These are phyloP conservation scores for Hypoxylon subgilvum DNA, from an alignment of 495 filamentous ascomycete genomes.

Conservation along the genomic window DNA sequence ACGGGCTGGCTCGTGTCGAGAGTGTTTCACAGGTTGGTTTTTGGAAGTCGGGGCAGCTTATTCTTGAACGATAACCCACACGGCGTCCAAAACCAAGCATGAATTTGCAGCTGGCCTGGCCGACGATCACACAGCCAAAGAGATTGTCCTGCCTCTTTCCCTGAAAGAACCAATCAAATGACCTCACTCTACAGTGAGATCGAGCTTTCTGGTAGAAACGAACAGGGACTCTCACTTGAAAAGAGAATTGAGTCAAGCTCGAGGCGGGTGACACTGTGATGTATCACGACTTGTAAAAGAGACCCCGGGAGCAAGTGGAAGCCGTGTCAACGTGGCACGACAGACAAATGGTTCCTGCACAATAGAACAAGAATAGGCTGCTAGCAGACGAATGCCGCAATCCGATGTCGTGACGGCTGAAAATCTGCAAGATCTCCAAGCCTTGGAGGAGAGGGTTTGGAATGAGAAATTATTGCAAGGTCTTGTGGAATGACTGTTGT, in stretches of 20 bases:
- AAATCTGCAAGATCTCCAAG: slow-evolving; percentile 23
- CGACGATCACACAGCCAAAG: slow-evolving; percentile 36
- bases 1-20: slow-evolving; percentile 32
- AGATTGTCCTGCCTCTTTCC: slow-evolving; percentile 27
- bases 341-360: slow-evolving; percentile 40
- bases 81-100: slow-evolving; percentile 30
- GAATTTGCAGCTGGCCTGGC: slow-evolving; percentile 26
- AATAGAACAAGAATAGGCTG: slow-evolving; percentile 38
- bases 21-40: slow-evolving; percentile 40
- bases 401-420: slow-evolving; percentile 27
- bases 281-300: slow-evolving; percentile 9
- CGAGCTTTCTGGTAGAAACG: slow-evolving; percentile 24
- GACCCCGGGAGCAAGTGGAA: neutral
- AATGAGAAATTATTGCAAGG: slow-evolving; percentile 22
- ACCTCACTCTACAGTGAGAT: neutral
- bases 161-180: slow-evolving; percentile 21
- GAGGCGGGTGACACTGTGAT: neutral
- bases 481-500: slow-evolving; percentile 16
- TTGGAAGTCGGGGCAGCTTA: slow-evolving; percentile 6
- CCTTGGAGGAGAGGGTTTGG: slow-evolving; percentile 15
- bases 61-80: slow-evolving; percentile 18
- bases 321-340: slow-evolving; percentile 22
- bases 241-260: slow-evolving; percentile 14
- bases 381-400: slow-evolving; percentile 38
- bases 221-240: slow-evolving; percentile 14